Evolutionary conservation across 2,329 filamentous ascomycete genomes (phyloP), one percentile per base, ranked within the genome.

Genomic region (Shiraia sp.): DNA sequence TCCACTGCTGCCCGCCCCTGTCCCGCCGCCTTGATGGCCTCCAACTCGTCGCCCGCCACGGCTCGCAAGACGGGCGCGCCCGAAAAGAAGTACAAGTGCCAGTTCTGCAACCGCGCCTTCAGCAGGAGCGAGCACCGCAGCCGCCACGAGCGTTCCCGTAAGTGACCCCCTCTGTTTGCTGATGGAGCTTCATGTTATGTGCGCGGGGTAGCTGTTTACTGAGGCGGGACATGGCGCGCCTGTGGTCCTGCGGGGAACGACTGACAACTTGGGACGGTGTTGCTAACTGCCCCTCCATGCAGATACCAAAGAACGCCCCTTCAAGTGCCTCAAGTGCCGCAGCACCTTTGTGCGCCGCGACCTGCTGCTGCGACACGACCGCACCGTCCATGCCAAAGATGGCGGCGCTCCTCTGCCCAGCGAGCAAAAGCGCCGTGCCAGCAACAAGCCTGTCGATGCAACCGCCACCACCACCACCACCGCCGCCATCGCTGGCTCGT

Each of bases 41-140:
- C 86, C 66, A 76, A 82, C 66, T 82, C 89, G 66, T 81, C 85
- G 66, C 63, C 69, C 47, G 80, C 87, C 68, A 81, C 82, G 61
- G 80, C 86, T 65, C 84, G 88, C 73, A 95, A 95, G 75, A 74
- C 86, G 56, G 63, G 65, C 49, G 86, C 83, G 60, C 90, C 91
- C 42, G 93, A 97, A 78, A 92, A 95, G 79, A 96, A 96, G 75
- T 99, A 99, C 83, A 96, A 97, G 73, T 99, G 93, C 77, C 90
- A 96, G 79, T 97, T 96, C 74, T 97, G 93, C 78, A 91, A 91
- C 75, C 83, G 93, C 72, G 93, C 93, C 53, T 99, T 99, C 72
- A 96, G 91, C 76, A 82, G 93, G 72, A 96, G 90, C 72, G 93
- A 99, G 74, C 93, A 99, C 73, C 84, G 93, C 62, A 96, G 90